A percentile compares a stretch with the other conserved stretches of the same genome.
phyloP scores from a whole-genome alignment of 352 stramenopile genomes.

The Phytophthora crassamura region DNA sequence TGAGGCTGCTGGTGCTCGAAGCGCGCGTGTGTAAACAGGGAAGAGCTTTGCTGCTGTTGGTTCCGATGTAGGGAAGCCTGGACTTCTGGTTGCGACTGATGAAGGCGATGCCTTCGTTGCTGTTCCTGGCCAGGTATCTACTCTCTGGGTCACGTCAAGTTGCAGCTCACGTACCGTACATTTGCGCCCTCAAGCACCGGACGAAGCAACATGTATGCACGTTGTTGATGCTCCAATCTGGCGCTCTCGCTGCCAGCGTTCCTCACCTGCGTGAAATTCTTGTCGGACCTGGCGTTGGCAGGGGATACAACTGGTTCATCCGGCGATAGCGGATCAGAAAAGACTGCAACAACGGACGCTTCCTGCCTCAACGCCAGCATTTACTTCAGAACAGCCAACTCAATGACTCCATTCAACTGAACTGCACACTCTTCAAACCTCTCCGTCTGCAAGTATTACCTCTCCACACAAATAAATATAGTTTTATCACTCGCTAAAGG shows the following conservation, averaged over 20 bases:
- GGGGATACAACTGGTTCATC: slow-evolving; percentile 3
- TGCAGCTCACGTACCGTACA: neutral
- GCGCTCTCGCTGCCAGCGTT: neutral
- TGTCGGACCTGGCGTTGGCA: slow-evolving; percentile 7
- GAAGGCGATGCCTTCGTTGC: neutral
- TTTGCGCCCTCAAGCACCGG: neutral
- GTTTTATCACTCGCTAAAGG: no score
- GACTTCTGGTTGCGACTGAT: slow-evolving; percentile 7
- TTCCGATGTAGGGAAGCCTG: slow-evolving; percentile 1
- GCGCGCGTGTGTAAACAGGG: neutral
- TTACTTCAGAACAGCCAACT: slow-evolving; percentile 16
- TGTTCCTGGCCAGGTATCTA: neutral
- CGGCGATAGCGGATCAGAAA: slow-evolving; percentile 18
- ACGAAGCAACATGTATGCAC: neutral
- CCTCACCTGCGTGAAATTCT: slow-evolving; percentile 7
- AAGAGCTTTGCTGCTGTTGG: neutral
- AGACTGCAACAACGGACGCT: slow-evolving; percentile 16
- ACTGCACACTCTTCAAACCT: slow-evolving; percentile 3
- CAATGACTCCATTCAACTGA: slow-evolving; percentile 12
- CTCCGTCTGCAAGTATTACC: neutral
- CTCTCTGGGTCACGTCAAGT: neutral
- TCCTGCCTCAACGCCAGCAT: slow-evolving; percentile 12
- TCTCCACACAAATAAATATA: no score
- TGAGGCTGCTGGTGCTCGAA: no score
- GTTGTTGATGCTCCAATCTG: slow-evolving; percentile 7